Conservation (phyloP, 2,329 filamentous ascomycete species). For the Zymoseptoria ardabiliae region DNA sequence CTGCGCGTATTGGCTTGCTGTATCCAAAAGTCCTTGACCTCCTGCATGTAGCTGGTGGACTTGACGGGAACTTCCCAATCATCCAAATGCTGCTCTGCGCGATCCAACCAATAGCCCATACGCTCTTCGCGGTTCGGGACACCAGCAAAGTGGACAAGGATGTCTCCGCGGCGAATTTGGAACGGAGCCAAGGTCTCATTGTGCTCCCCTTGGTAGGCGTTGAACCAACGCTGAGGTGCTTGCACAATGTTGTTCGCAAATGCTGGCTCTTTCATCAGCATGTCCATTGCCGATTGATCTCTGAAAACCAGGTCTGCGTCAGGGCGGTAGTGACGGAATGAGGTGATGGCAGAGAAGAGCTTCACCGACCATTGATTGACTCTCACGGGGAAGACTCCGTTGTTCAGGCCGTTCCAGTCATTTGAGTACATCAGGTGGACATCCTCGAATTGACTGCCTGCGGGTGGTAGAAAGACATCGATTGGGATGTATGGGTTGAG, state of each 20-base stretch:
- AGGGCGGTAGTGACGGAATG: slow-evolving; percentile 35
- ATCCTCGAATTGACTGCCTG: slow-evolving; percentile 28
- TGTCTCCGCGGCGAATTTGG: slow-evolving; percentile 35
- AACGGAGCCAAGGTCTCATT: slow-evolving; percentile 31
- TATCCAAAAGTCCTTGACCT: slow-evolving; percentile 32
- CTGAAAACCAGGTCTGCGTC: slow-evolving; percentile 30
- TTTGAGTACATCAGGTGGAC: slow-evolving; percentile 33
- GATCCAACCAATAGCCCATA: slow-evolving; percentile 33
- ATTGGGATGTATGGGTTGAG: slow-evolving; percentile 37
- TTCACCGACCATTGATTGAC: slow-evolving; percentile 35
- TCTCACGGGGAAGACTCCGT: slow-evolving; percentile 37
- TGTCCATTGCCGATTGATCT: slow-evolving; percentile 38
- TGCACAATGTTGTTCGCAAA: slow-evolving; percentile 30
- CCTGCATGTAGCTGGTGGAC: slow-evolving; percentile 31
- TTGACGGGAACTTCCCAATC: slow-evolving; percentile 34
- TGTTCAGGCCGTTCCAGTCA: slow-evolving; percentile 39
- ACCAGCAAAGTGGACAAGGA: slow-evolving; percentile 40
- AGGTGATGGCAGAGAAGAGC: slow-evolving; percentile 34
- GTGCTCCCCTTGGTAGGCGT: slow-evolving; percentile 36
- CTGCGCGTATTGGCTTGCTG: slow-evolving; percentile 24
- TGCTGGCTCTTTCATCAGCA: slow-evolving; percentile 28
- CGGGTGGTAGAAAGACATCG: slow-evolving; percentile 34
- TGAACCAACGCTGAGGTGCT: slow-evolving; percentile 40
- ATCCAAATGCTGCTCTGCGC: slow-evolving; percentile 32
- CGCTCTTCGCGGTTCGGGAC: slow-evolving; percentile 27